Conservation (phyloP, 768 basidiomycete species). For the Serendipita sp. region DNA sequence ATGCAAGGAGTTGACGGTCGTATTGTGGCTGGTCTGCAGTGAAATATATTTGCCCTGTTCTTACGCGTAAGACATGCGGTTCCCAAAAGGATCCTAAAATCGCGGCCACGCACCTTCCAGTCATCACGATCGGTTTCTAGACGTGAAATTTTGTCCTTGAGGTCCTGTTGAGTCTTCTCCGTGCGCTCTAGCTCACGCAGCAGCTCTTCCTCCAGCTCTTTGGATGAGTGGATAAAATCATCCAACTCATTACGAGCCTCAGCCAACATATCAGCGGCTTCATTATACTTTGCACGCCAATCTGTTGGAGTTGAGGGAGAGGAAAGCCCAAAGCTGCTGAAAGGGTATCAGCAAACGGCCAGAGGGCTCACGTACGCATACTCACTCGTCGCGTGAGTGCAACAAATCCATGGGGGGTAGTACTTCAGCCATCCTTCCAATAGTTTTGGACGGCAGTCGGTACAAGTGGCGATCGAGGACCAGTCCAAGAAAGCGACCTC, state of each 20-base stretch:
- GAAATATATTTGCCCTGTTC: slow-evolving; percentile 66
- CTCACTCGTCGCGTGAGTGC: slow-evolving; percentile 6
- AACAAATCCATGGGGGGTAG: not conserved
- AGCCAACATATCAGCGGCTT: slow-evolving; percentile 58
- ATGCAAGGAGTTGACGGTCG: slow-evolving; percentile 79
- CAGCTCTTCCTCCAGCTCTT: slow-evolving; percentile 85
- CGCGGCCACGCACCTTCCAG: slow-evolving; percentile 61
- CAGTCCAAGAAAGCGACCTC: not conserved
- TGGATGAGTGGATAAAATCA: slow-evolving; percentile 75
- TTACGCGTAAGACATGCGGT: not conserved
- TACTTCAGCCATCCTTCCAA: not conserved
- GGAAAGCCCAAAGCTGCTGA: slow-evolving; percentile 8
- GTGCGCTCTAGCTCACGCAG: slow-evolving; percentile 81
- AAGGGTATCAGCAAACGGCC: not conserved
- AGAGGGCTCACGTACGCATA: not conserved
- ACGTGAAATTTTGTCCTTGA: slow-evolving; percentile 52
- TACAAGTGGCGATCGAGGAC: not conserved
- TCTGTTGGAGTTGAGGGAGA: slow-evolving; percentile 12
- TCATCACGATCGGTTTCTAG: slow-evolving; percentile 69
- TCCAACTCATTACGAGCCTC: slow-evolving; percentile 76
- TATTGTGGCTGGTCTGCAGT: slow-evolving; percentile 80
- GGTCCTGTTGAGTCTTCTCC: slow-evolving; percentile 70
- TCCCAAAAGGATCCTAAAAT: not conserved
- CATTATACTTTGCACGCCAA: slow-evolving; percentile 18
- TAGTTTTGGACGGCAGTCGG: not conserved